phyloP scores from a whole-genome alignment of 306 rosid species.

The Casuarina equisetifolia region DNA sequence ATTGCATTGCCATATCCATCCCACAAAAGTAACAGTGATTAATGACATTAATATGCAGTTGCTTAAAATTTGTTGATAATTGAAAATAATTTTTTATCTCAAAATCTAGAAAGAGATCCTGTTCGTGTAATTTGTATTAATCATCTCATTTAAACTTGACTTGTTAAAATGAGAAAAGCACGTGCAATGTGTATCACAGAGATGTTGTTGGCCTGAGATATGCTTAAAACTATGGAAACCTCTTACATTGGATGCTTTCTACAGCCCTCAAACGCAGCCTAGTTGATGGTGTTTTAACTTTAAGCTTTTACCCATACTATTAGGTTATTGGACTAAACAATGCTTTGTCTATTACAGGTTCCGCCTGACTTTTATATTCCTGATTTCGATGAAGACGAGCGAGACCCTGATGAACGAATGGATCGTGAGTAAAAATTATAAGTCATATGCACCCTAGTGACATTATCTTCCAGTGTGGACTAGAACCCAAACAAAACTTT shows the following conservation, averaged over 20 bases:
- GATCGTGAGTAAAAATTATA: slow-evolving; percentile 61
- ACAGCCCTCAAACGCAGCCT: slow-evolving; percentile 6
- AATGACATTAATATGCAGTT: background rate
- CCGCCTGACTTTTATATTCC: slow-evolving; percentile 97
- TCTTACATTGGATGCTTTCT: background rate
- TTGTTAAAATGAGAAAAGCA: background rate
- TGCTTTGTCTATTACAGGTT: slow-evolving; percentile 54
- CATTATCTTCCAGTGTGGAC: background rate
- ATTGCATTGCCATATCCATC: background rate
- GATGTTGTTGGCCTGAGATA: background rate
- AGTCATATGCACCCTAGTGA: background rate
- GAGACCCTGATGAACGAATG: slow-evolving; percentile 91
- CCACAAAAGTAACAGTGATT: background rate
- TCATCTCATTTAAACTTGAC: no score
- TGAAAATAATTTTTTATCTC: background rate
- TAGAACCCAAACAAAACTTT: background rate
- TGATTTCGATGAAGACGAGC: slow-evolving; percentile 88
- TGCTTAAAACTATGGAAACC: background rate
- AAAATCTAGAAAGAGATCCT: background rate
- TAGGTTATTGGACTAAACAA: slow-evolving; percentile 7
- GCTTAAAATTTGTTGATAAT: background rate
- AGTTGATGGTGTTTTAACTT: background rate
- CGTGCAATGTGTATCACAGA: background rate
- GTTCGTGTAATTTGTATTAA: background rate
- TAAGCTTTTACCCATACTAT: background rate